phyloP scores from a whole-genome alignment of 1,284 basidiomycete genomes.

The Ustilago trichophora region DNA sequence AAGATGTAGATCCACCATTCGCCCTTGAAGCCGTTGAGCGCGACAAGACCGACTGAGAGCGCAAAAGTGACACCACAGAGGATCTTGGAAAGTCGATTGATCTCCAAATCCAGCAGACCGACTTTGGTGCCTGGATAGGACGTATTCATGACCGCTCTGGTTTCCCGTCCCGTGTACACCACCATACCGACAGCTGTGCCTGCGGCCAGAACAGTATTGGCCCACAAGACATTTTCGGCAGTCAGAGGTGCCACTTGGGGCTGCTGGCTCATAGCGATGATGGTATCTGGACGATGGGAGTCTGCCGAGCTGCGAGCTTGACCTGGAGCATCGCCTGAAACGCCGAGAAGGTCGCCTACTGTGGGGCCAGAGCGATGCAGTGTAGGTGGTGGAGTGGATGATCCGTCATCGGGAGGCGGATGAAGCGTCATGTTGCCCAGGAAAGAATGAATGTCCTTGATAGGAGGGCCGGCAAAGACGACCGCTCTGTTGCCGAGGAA shows the following conservation, averaged over 20 bases:
- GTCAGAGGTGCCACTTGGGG: constrained; percentile 68
- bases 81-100: constrained; percentile 97
- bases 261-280: constrained; percentile 67
- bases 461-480: constrained; percentile 82
- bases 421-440: constrained; percentile 89
- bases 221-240: constrained; percentile 94
- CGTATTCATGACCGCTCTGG: constrained; percentile 98
- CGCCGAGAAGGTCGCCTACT: constrained; percentile 61
- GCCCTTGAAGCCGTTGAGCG: constrained; percentile 94
- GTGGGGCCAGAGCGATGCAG: constrained; percentile 64
- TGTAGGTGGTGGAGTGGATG: constrained; percentile 13
- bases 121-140: constrained; percentile 95
- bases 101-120: constrained; percentile 89
- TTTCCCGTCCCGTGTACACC: constrained; percentile 92
- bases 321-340: constrained; percentile 16
- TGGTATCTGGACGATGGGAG: constrained; percentile 25
- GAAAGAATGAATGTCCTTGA: constrained; percentile 96
- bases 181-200: constrained; percentile 92
- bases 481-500: constrained; percentile 68
- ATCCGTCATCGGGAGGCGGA: constrained; percentile 51
- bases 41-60: constrained; percentile 88
- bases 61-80: constrained; percentile 92
- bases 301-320: constrained; percentile 22
- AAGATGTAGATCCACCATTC: constrained; percentile 96
- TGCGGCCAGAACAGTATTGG: constrained; percentile 95